Conservation (phyloP, 805 yeast genomes). For the Candida anglica region DNA sequence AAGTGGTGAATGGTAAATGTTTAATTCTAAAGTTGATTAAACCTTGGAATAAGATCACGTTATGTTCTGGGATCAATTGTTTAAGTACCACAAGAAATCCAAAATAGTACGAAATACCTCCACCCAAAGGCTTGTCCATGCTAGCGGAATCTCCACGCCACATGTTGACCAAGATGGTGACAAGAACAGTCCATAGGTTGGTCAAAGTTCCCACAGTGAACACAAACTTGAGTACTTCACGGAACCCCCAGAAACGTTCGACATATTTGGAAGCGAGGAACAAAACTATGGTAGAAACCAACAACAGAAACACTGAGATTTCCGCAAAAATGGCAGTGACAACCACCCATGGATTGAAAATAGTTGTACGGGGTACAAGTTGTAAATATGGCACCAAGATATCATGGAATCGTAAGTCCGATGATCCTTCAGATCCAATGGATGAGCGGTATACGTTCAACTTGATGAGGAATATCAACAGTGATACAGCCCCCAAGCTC, state of each 20-base stretch:
- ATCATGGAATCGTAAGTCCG: conserved; percentile 27
- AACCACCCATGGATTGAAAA: conserved; percentile 62
- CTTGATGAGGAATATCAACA: conserved; percentile 40
- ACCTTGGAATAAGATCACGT: conserved; percentile 44
- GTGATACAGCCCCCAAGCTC: conserved; percentile 36
- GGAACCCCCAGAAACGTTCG: conserved; percentile 48
- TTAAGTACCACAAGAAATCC: conserved; percentile 56
- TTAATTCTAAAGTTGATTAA: conserved; percentile 50
- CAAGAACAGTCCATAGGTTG: conserved; percentile 47
- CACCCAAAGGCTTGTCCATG: conserved; percentile 45
- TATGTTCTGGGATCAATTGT: conserved; percentile 57
- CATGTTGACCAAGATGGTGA: conserved; percentile 35
- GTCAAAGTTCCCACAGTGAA: conserved; percentile 53
- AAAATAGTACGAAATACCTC: conserved; percentile 49
- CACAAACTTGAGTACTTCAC: conserved; percentile 48
- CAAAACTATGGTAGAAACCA: conserved; percentile 34
- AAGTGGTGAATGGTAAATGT: conserved; percentile 52
- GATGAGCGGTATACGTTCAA: conserved; percentile 20
- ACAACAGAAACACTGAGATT: conserved; percentile 42
- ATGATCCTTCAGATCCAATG: conserved; percentile 8
- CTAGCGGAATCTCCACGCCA: conserved; percentile 25
- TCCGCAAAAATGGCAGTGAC: conserved; percentile 65
- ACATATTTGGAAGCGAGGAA: conserved; percentile 42
- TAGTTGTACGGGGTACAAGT: conserved; percentile 54
- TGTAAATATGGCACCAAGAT: conserved; percentile 57